Percentiles rank a stretch among this genome's conserved stretches.
phyloP scores from a whole-genome alignment of 2,329 filamentous ascomycete species.

The Aspergillus transmontanensis region DNA sequence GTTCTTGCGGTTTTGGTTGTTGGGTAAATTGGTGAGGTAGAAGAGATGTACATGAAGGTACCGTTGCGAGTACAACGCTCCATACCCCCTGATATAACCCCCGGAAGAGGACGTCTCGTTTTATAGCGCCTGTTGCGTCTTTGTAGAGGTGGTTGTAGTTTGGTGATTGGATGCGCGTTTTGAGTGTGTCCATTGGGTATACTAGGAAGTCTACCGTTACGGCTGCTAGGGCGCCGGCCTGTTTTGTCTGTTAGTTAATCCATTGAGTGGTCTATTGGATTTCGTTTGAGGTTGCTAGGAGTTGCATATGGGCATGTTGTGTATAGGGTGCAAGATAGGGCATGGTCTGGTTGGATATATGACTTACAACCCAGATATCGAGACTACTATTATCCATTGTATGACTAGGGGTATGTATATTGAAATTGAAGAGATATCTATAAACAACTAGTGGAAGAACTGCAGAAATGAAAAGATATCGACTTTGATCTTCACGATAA shows the following conservation, averaged over 20 bases:
- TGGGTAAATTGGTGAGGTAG: background rate
- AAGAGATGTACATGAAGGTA: constrained; percentile 72
- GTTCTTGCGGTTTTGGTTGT: background rate
- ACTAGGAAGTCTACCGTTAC: constrained; percentile 84
- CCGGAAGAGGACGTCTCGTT: constrained; percentile 61
- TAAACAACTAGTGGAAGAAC: constrained; percentile 11
- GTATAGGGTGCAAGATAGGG: background rate
- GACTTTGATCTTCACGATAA: background rate
- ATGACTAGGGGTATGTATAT: background rate
- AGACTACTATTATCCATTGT: constrained; percentile 46
- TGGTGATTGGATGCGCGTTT: constrained; percentile 80
- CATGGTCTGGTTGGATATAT: background rate
- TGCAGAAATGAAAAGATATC: constrained; percentile 1
- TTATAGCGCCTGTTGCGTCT: constrained; percentile 59
- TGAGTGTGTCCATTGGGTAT: constrained; percentile 87
- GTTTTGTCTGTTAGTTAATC: background rate
- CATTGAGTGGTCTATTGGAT: background rate
- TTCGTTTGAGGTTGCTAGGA: background rate
- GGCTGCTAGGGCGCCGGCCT: constrained; percentile 84
- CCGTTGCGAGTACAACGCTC: constrained; percentile 78
- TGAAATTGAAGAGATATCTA: background rate
- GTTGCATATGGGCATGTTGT: background rate
- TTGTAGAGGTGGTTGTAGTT: constrained; percentile 71
- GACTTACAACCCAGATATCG: constrained; percentile 60
- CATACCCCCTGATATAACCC: constrained; percentile 87